Base-by-base conservation (phyloP, 345 rosid genomes). In the Populus pruinosa region DNA sequence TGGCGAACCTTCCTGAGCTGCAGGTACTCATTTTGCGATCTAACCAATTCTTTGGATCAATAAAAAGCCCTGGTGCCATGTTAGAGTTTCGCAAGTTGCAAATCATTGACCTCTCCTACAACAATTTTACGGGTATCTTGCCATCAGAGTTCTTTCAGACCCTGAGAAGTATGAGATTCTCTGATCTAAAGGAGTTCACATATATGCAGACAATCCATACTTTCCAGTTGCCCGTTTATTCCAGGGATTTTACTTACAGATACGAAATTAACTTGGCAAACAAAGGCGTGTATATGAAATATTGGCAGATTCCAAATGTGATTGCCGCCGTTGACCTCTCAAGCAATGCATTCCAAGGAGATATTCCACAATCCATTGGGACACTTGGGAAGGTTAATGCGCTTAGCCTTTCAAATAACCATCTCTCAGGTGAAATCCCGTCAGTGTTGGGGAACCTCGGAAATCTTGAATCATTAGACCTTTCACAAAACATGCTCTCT, bases 251-350 rank as follows among this genome's bases (percentile, higher is more conserved):
- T 41, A 41, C 44, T 2, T 41, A 41, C 56, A 14, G 35, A 8
- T 33, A 16, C 17, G 5, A 18, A 41, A 27, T 44, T 20, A 1
- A 35, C 27, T 16, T 68, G 16, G 23, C 56, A 31, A 75, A 65
- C 64, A 75, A 75, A 21, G 78, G 78, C n/a, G 0, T 13, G 12
- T 16, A 65, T 35, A 5, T 66, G 63, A 25, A 75, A 13, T 75
- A 66, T 33, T 20, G 7, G 4, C 35, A 66, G 70, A 65, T 75
- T 11, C 63, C 63, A 49, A 3, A 33, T 53, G 31, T 74, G 6
- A 69, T 21, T 2, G 44, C 44, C 1, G 36, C 23, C n/a, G 67
- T 66, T n/a, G 78, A 76, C 27, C 55, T 76, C 27, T 68, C 78
- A 18, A 8, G 31, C 72, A 68, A 76, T 13, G 39, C n/a, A 49